Evolutionary conservation across 2,329 filamentous ascomycete genomes (phyloP).

Genomic region (Raffaelea albimanens): DNA sequence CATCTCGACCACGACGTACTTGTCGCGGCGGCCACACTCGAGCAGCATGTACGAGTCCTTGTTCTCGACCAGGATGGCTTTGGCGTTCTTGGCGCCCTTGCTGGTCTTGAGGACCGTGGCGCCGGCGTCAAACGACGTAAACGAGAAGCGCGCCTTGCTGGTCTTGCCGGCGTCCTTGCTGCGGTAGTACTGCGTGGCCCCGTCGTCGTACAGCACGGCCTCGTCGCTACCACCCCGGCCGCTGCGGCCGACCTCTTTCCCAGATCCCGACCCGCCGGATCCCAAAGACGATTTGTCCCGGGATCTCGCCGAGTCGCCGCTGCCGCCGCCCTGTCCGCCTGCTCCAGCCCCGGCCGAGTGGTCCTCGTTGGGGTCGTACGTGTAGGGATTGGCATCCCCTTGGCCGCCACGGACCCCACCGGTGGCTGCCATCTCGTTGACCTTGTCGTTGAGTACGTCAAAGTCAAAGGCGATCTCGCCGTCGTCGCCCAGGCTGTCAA

Average conservation of each 20-base stretch:
- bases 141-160: slow-evolving; percentile 96
- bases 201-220: slow-evolving; percentile 35
- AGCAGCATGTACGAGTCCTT: slow-evolving; percentile 98
- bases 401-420: not conserved
- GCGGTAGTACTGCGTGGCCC: slow-evolving; percentile 47
- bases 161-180: slow-evolving; percentile 94
- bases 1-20: slow-evolving; percentile 89
- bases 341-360: slow-evolving; percentile 6
- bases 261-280: too few relatives aligned
- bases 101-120: slow-evolving; percentile 90
- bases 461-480: slow-evolving; percentile 64
- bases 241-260: too few relatives aligned
- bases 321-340: slow-evolving; percentile 7
- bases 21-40: slow-evolving; percentile 76
- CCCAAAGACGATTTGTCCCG: too few relatives aligned
- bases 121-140: slow-evolving; percentile 93
- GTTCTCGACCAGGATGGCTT: slow-evolving; percentile 85
- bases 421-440: slow-evolving; percentile 29
- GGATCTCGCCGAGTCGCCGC: too few relatives aligned
- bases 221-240: slow-evolving; percentile 25
- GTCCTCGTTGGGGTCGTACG: not conserved
- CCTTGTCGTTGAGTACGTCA: slow-evolving; percentile 35
- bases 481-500: slow-evolving; percentile 74
- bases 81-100: slow-evolving; percentile 74
- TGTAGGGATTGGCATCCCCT: not conserved